phyloP scores from a whole-genome alignment of 305 asterid genomes.

The Solanum hybrid region DNA sequence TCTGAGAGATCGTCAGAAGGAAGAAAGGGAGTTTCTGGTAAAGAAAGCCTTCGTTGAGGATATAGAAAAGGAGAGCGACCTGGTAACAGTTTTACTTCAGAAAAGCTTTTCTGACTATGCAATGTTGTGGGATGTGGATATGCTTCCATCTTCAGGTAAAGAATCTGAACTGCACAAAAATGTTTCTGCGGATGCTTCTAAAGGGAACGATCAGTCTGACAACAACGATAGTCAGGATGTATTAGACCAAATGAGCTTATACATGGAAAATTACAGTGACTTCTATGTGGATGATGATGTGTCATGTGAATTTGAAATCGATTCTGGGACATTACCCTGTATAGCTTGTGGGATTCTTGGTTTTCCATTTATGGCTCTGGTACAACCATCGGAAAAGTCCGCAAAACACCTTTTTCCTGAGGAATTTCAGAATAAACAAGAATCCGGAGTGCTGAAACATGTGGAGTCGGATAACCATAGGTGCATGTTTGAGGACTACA shows the following conservation, averaged over 20 bases:
- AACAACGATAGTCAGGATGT: constrained; percentile 28
- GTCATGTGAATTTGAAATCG: constrained; percentile 68
- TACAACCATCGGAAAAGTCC: constrained; percentile 71
- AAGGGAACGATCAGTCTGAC: constrained; percentile 28
- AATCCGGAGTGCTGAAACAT: constrained; percentile 11
- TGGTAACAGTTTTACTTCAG: constrained; percentile 46
- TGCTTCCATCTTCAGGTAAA: constrained; percentile 63
- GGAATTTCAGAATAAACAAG: constrained; percentile 17
- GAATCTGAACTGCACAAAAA: constrained; percentile 37
- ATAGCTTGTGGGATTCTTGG: constrained; percentile 98
- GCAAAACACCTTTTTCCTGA: constrained; percentile 27
- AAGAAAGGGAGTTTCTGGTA: constrained; percentile 78
- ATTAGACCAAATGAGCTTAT: constrained; percentile 41
- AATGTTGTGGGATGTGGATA: constrained; percentile 68
- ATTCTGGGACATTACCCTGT: constrained; percentile 91
- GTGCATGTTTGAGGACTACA: constrained; percentile 22
- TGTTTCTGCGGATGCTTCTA: constrained; percentile 22
- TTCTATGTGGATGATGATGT: constrained; percentile 61
- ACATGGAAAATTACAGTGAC: constrained; percentile 39
- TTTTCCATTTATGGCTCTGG: constrained; percentile 87
- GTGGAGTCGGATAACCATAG: constrained; percentile 18
- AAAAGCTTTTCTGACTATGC: constrained; percentile 46
- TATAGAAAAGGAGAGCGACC: constrained; percentile 61
- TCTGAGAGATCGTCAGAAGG: constrained; percentile 75
- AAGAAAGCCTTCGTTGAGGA: constrained; percentile 85